Conservation (phyloP, 345 rosid species). For the Reutealis trisperma region DNA sequence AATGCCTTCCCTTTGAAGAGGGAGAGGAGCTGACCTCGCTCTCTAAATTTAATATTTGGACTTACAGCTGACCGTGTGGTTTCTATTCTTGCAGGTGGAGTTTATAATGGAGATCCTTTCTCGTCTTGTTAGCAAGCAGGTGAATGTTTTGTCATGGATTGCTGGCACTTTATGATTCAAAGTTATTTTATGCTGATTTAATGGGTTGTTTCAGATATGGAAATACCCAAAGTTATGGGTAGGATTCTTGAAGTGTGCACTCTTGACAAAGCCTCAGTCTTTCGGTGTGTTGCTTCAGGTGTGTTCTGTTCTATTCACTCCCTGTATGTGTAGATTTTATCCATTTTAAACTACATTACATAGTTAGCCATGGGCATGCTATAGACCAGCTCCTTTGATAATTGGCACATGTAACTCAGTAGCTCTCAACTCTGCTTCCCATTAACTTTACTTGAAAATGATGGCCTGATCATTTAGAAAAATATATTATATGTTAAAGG, state of each 20-base stretch:
- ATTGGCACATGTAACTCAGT: neutral
- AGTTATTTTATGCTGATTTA: slow-evolving; percentile 15
- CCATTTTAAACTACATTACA: neutral
- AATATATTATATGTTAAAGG: neutral
- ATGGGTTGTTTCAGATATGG: slow-evolving; percentile 75
- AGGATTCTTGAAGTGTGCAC: slow-evolving; percentile 93
- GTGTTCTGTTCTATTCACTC: slow-evolving; percentile 7
- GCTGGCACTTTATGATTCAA: neutral
- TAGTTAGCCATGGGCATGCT: neutral
- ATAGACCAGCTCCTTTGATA: neutral
- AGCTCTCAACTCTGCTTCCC: neutral
- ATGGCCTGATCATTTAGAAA: neutral
- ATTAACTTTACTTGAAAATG: neutral
- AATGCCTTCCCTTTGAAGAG: neutral
- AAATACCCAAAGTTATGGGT: slow-evolving; percentile 97
- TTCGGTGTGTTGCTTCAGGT: slow-evolving; percentile 94
- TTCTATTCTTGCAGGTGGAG: slow-evolving; percentile 58
- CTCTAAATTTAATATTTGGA: slow-evolving; percentile 1
- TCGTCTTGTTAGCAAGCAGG: slow-evolving; percentile 96
- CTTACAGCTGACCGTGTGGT: slow-evolving; percentile 12
- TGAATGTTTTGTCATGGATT: slow-evolving; percentile 30
- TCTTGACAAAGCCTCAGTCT: slow-evolving; percentile 84
- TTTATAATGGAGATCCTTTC: slow-evolving; percentile 94
- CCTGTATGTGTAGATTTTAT: neutral
- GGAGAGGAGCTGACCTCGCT: too few species aligned